Base-by-base conservation (phyloP, 192 early-diverging fungal genomes). In the Entomortierella chlamydospora region DNA sequence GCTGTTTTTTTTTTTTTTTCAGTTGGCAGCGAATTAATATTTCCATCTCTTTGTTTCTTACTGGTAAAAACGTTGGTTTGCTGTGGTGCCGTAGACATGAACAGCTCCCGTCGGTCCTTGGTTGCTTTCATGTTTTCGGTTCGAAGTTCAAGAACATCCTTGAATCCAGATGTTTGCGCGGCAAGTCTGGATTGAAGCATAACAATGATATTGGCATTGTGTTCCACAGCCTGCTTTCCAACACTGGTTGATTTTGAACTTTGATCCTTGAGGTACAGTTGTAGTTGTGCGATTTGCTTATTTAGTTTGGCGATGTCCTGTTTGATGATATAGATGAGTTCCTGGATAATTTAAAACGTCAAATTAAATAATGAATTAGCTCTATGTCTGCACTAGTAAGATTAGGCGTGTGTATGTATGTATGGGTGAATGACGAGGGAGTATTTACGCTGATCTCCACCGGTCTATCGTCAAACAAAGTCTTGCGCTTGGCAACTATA, bases 401-500 rank as follows among this genome's bases (percentile, higher is more conserved):
- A 29, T 4, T 22, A 17, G 15, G 26, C 2, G 25, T 54, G 52
- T 17, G 22, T 50, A 22, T 17, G 3, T 50, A 17, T 18, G 25
- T 31, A 47, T 50, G 10, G 34, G 34, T 37, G 34, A 37, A 37
- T 37, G 34, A 7, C 10, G 34, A 37, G 34, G 10, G 34, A 7
- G 50, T 52, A 29, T 64, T 54, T 88, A 91, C 89, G 64, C 94
- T 96, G 66, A 99, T 98, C 70, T 99, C 97, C 10, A 91, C 88
- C 13, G 97, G 95, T 74, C 91, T 91, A 85, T 99, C 98, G 82
- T 99, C 97, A 70, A 99, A 99, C 64, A 99, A 83, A 3, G 97
- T 95, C 81, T 96, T 96, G 57, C 95, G 85, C 60, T 96, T 96
- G n/a, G 98, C 98, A 70, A 99, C 87, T 83, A 51, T 23, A 54